phyloP scores from a whole-genome alignment of 805 yeast genomes.

The Hanseniaspora hatyaiensis region DNA sequence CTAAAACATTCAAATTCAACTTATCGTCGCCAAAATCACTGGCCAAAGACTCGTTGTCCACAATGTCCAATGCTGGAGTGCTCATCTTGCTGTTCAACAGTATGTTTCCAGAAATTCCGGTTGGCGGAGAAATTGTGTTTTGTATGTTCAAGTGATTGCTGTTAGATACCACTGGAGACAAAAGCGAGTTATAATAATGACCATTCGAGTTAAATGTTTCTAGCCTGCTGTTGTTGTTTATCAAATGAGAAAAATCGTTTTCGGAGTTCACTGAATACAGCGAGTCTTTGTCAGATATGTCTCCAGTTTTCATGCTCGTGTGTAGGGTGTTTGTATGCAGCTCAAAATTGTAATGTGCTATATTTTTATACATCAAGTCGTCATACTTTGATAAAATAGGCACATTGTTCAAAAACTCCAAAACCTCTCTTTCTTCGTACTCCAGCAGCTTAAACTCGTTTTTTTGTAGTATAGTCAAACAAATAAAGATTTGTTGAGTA shows the following conservation, averaged over 20 bases:
- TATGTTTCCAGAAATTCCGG: not conserved
- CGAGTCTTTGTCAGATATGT: conserved; percentile 1
- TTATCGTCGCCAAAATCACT: not conserved
- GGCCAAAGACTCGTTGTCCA: not conserved
- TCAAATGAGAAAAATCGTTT: not conserved
- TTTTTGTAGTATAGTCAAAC: conserved; percentile 68
- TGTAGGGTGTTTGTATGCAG: not conserved
- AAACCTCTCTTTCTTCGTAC: conserved; percentile 79
- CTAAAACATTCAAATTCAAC: not conserved
- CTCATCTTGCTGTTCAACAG: too few relatives aligned
- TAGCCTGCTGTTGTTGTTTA: not conserved
- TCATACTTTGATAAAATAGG: conserved; percentile 29
- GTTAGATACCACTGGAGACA: conserved; percentile 4
- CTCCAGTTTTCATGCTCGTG: not conserved
- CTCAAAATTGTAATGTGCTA: conserved; percentile 14
- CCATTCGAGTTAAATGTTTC: not conserved
- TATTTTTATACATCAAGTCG: conserved; percentile 25
- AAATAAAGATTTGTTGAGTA: conserved; percentile 60
- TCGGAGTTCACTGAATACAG: conserved; percentile 4
- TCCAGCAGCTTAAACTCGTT: conserved; percentile 69
- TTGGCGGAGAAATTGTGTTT: too few relatives aligned
- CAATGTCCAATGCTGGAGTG: not conserved
- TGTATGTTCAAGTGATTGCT: not conserved
- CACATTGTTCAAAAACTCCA: conserved; percentile 55
- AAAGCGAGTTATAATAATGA: not conserved